phyloP scores from a whole-genome alignment of 2,329 filamentous ascomycete species.

The Fusarium neocosmosporiellum region DNA sequence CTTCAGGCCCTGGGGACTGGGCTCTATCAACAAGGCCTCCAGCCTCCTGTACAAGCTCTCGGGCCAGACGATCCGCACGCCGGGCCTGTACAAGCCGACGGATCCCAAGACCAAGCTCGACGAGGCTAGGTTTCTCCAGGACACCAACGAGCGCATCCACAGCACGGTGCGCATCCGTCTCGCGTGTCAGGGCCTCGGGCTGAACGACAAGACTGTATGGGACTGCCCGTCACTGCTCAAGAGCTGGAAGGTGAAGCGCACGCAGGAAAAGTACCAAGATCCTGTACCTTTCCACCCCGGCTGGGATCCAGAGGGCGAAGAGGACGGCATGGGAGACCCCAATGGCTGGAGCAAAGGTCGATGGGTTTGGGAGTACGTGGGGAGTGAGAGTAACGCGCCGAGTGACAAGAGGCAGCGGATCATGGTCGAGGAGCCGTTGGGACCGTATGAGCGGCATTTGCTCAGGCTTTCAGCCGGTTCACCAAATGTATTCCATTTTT shows the following conservation, averaged over 20 bases:
- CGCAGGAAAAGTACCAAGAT: constrained; percentile 47
- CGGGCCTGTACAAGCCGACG: constrained; percentile 60
- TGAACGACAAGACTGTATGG: constrained; percentile 62
- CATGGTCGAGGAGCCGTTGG: constrained; percentile 65
- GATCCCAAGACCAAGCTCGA: constrained; percentile 53
- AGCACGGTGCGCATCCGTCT: constrained; percentile 65
- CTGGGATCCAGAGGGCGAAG: constrained; percentile 46
- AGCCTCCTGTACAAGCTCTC: constrained; percentile 57
- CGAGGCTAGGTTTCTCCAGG: constrained; percentile 55
- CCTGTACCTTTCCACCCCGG: constrained; percentile 49
- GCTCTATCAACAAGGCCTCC: constrained; percentile 53
- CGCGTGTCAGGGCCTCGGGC: constrained; percentile 60
- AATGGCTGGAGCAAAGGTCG: constrained; percentile 47
- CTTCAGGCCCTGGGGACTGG: constrained; percentile 61
- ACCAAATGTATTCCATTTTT: constrained; percentile 57
- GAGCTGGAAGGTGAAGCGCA: constrained; percentile 57
- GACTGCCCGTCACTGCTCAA: constrained; percentile 56
- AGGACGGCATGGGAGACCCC: constrained; percentile 36
- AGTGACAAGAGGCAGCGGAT: constrained; percentile 51
- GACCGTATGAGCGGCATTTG: constrained; percentile 63
- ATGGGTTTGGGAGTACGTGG: constrained; percentile 67
- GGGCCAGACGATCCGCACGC: constrained; percentile 57
- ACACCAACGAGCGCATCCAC: constrained; percentile 68
- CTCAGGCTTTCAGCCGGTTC: constrained; percentile 57
- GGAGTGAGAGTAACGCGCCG: constrained; percentile 55